phyloP scores from a whole-genome alignment of 2,329 filamentous ascomycete species.

The Xylaria multiplex region DNA sequence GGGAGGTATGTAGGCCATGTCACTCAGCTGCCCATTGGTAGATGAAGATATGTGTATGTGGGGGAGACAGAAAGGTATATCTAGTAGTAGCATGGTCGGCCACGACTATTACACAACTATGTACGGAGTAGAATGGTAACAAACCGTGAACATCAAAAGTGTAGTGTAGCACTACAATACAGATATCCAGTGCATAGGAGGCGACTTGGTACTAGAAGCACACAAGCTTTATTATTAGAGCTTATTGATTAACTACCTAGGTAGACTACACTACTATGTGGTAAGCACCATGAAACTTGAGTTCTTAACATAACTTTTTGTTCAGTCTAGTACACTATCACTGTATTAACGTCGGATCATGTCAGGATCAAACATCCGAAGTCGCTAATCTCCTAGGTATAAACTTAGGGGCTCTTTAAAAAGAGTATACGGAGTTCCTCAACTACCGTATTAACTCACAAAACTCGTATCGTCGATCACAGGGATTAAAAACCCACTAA shows the following conservation, averaged over 20 bases:
- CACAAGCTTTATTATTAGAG: neutral
- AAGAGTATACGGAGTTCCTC: neutral
- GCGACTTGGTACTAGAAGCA: neutral
- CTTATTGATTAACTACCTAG: neutral
- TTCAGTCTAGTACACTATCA: neutral
- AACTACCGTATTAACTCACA: too few relatives aligned
- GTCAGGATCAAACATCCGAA: slow-evolving; percentile 24
- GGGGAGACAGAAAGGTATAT: too few relatives aligned
- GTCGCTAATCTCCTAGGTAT: slow-evolving; percentile 4
- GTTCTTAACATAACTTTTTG: neutral
- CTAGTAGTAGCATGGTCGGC: neutral
- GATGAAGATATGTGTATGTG: neutral
- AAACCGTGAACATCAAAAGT: neutral
- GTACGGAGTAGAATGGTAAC: neutral
- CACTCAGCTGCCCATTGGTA: neutral
- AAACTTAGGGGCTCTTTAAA: neutral
- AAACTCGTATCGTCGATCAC: too few relatives aligned
- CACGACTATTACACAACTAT: neutral
- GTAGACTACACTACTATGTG: neutral
- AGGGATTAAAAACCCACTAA: too few relatives aligned
- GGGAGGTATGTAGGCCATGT: neutral
- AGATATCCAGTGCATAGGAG: neutral
- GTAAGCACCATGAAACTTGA: neutral
- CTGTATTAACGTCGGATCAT: slow-evolving; percentile 3
- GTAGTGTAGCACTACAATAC: too few relatives aligned